Percentiles rank a stretch among this genome's conserved stretches.
These are phyloP conservation scores for Coemansia biformis DNA, from an alignment of 192 early-diverging fungal genomes.

Conservation along the genomic window DNA sequence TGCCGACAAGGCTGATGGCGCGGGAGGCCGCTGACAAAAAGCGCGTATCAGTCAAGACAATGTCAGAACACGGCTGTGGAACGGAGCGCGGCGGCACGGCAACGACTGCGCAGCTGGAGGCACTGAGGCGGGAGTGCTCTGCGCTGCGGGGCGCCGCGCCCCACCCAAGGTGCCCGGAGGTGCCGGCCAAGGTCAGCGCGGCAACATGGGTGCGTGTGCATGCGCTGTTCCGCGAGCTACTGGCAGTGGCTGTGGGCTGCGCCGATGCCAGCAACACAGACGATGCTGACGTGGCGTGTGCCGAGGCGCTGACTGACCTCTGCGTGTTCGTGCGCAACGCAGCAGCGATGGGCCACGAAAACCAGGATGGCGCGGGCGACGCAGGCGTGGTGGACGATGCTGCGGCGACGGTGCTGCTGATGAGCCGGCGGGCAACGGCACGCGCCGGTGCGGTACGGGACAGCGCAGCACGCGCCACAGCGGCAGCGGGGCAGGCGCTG, in stretches of 20 bases:
- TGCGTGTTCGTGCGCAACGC: constrained; percentile 41
- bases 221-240: constrained; percentile 9
- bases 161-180: constrained; percentile 34
- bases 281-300: background rate
- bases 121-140: constrained; percentile 4
- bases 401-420: background rate
- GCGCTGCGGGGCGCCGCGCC: constrained; percentile 16
- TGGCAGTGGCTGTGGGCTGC: background rate
- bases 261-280: background rate
- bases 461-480: constrained; percentile 12
- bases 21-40: no score
- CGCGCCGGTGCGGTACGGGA: no score
- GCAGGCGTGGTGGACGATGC: constrained; percentile 9
- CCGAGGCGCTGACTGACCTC: constrained; percentile 15
- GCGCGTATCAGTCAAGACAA: no score
- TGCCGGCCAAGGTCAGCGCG: constrained; percentile 5
- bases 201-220: constrained; percentile 10
- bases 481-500: constrained; percentile 28
- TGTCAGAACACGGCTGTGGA: no score
- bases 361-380: constrained; percentile 13
- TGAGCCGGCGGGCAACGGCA: constrained; percentile 10
- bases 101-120: no score
- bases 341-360: constrained; percentile 21
- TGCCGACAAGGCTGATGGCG: no score
- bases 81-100: no score